Percentiles rank a stretch among this genome's conserved stretches.
phyloP scores from a whole-genome alignment of 768 basidiomycete genomes.

The Calocera cornea region DNA sequence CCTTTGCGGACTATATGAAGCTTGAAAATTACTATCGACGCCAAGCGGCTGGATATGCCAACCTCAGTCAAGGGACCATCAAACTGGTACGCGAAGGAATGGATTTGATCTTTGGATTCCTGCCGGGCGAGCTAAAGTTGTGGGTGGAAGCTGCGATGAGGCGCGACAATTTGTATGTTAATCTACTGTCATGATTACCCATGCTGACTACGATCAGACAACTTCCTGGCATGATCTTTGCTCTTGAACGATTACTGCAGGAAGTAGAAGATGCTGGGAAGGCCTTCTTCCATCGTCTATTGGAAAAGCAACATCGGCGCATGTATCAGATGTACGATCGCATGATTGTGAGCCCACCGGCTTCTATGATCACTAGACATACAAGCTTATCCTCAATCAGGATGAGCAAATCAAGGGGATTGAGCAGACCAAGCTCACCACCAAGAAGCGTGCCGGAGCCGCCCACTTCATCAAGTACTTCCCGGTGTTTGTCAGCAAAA shows the following conservation, averaged over 20 bases:
- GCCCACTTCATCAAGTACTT: conserved; percentile 87
- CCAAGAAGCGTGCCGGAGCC: conserved; percentile 86
- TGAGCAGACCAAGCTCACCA: conserved; percentile 79
- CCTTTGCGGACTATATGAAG: conserved; percentile 91
- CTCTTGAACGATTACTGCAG: conserved; percentile 57
- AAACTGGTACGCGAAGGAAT: conserved; percentile 79
- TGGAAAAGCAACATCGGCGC: conserved; percentile 73
- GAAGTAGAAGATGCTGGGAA: conserved; percentile 74
- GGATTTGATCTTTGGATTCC: conserved; percentile 91
- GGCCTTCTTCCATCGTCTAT: conserved; percentile 50
- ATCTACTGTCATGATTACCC: conserved; percentile 1
- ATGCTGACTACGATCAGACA: conserved; percentile 38
- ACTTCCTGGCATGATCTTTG: conserved; percentile 66
- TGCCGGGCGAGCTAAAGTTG: conserved; percentile 63
- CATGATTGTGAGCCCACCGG: conserved; percentile 26
- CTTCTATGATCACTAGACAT: conserved; percentile 18
- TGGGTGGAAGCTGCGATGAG: conserved; percentile 73
- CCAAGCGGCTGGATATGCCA: conserved; percentile 64
- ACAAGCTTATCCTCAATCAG: conserved; percentile 28
- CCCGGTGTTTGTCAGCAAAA: conserved; percentile 68
- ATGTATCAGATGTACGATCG: conserved; percentile 65
- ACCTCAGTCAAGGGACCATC: conserved; percentile 50
- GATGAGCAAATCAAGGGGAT: conserved; percentile 76
- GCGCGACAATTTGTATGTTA: conserved; percentile 60
- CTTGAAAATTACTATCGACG: conserved; percentile 88